Percentiles rank a stretch among this genome's conserved stretches.
Conservation (phyloP, 176 grass and related monocot species). For the Aegilops speltoides region DNA sequence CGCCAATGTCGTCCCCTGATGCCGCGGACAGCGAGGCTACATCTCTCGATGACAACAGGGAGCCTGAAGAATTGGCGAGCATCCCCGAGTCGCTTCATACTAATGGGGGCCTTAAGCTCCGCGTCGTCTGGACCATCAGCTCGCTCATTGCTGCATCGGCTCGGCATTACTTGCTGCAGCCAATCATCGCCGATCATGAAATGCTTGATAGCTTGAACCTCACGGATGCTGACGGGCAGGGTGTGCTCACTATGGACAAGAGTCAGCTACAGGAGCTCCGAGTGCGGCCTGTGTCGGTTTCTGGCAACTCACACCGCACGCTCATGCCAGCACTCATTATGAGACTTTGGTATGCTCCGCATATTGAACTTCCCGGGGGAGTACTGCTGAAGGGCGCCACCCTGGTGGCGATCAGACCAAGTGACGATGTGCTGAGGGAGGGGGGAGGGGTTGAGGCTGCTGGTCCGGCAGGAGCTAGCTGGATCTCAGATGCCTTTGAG, state of each 20-base stretch:
- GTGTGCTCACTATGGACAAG: slow-evolving; percentile 78
- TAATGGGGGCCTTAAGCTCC: slow-evolving; percentile 65
- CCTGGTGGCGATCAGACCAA: slow-evolving; percentile 76
- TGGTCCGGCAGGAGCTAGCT: slow-evolving; percentile 35
- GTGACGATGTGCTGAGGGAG: slow-evolving; percentile 44
- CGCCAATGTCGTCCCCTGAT: neutral
- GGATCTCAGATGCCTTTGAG: slow-evolving; percentile 85
- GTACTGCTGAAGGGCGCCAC: slow-evolving; percentile 69
- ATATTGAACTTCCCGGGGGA: slow-evolving; percentile 67
- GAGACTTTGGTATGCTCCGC: slow-evolving; percentile 57
- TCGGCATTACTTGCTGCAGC: slow-evolving; percentile 82
- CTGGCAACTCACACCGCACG: slow-evolving; percentile 64
- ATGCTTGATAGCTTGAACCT: slow-evolving; percentile 71
- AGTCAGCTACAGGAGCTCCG: slow-evolving; percentile 68
- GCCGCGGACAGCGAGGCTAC: neutral
- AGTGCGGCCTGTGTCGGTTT: slow-evolving; percentile 49
- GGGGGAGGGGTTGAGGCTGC: slow-evolving; percentile 18
- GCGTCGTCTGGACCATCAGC: slow-evolving; percentile 95
- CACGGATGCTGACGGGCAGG: slow-evolving; percentile 73
- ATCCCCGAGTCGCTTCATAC: slow-evolving; percentile 70
- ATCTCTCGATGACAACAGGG: slow-evolving; percentile 12
- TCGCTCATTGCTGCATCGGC: slow-evolving; percentile 84
- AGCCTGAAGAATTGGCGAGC: slow-evolving; percentile 41
- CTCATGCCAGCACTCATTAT: slow-evolving; percentile 82
- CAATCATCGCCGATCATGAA: slow-evolving; percentile 61